phyloP scores from a whole-genome alignment of 2,329 filamentous ascomycete genomes.

The Metarhizium robertsii region DNA sequence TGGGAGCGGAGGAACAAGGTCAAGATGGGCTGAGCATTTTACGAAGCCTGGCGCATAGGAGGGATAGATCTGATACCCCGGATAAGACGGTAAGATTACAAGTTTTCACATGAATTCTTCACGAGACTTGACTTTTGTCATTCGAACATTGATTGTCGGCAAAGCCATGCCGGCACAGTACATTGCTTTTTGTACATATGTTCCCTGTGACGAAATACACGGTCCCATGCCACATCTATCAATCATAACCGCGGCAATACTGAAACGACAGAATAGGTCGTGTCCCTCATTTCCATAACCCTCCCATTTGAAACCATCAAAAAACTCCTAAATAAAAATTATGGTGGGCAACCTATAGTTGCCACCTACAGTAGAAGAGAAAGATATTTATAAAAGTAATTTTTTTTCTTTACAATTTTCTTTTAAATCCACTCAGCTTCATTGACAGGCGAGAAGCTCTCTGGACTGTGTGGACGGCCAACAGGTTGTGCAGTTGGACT shows the following conservation, averaged over 20 bases:
- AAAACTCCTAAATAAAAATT: too few relatives aligned
- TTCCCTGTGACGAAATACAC: background rate
- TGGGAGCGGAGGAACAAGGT: slow-evolving; percentile 55
- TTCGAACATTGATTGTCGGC: background rate
- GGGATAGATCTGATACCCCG: background rate
- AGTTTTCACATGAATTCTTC: too few relatives aligned
- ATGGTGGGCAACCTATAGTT: too few relatives aligned
- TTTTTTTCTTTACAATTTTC: background rate
- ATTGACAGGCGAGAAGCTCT: slow-evolving; percentile 2
- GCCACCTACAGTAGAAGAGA: background rate
- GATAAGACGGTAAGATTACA: too few relatives aligned
- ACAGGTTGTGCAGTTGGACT: background rate
- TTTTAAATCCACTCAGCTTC: slow-evolving; percentile 11
- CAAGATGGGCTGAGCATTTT: slow-evolving; percentile 11
- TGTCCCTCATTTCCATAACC: too few relatives aligned
- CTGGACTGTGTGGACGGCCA: background rate
- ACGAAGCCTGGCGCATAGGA: background rate
- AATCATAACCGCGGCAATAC: background rate
- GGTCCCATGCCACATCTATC: background rate
- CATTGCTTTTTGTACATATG: background rate
- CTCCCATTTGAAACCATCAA: too few relatives aligned
- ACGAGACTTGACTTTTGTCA: background rate
- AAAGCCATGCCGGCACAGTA: background rate
- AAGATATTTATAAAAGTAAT: slow-evolving; percentile 3
- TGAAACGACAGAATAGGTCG: background rate